A percentile compares a stretch with the other conserved stretches of the same genome.
phyloP scores from a whole-genome alignment of 345 rosid genomes.

The Citrus trifoliata region DNA sequence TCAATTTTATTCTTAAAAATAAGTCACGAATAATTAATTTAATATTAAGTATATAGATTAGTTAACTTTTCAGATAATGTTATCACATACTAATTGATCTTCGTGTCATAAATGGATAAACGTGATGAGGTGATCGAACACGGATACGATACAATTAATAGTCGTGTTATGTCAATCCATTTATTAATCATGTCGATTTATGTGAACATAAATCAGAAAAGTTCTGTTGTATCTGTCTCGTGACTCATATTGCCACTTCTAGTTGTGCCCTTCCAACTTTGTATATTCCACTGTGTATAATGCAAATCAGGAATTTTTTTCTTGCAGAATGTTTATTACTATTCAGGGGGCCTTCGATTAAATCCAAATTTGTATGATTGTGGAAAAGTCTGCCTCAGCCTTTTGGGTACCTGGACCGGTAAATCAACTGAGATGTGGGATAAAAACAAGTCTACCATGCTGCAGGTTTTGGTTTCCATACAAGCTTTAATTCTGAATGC shows the following conservation, averaged over 20 bases:
- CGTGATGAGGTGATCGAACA: no score
- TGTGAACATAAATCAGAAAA: no score
- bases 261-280: background rate
- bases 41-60: no score
- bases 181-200: no score
- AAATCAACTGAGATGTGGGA: slow-evolving; percentile 47
- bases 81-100: no score
- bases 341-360: slow-evolving; percentile 59
- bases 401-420: slow-evolving; percentile 65
- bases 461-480: slow-evolving; percentile 61
- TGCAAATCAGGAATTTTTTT: slow-evolving; percentile 5
- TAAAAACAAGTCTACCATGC: slow-evolving; percentile 54
- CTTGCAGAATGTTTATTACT: slow-evolving; percentile 50
- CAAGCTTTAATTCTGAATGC: slow-evolving; percentile 54
- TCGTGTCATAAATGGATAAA: no score
- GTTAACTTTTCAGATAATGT: no score
- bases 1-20: no score
- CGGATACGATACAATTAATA: no score
- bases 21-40: no score
- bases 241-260: background rate
- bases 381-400: slow-evolving; percentile 68
- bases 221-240: no score
- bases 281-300: background rate
- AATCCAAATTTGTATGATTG: slow-evolving; percentile 59
- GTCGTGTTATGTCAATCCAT: no score